Evolutionary conservation across 73 alveolate genomes (phyloP).

Genomic region (Paramecium biaurelia): DNA sequence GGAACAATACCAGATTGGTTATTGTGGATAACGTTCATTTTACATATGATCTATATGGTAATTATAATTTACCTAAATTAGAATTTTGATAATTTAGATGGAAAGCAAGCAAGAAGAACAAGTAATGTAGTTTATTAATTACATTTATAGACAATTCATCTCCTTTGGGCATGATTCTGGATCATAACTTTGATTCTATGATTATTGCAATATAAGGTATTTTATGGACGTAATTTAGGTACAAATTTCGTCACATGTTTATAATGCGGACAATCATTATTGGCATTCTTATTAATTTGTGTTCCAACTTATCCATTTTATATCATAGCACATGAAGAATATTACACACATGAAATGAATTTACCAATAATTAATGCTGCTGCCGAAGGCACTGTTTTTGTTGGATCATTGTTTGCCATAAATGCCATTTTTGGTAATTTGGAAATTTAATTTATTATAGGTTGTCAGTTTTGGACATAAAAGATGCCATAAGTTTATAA

Average conservation of each 20-base stretch:
- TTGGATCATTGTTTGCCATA: neutral
- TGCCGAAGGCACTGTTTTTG: neutral
- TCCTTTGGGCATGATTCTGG: constrained; percentile 37
- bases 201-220: neutral
- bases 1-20: constrained; percentile 23
- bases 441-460: neutral
- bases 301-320: neutral
- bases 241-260: neutral
- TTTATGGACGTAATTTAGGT: neutral
- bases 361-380: constrained; percentile 40
- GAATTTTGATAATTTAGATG: constrained; percentile 53
- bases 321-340: constrained; percentile 30
- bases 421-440: neutral
- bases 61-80: neutral
- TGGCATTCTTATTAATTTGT: neutral
- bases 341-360: constrained; percentile 41
- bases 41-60: constrained; percentile 42
- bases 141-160: neutral
- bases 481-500: neutral
- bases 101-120: constrained; percentile 31
- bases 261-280: neutral
- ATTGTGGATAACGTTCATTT: neutral
- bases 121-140: neutral
- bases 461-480: neutral
- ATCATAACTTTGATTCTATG: constrained; percentile 39